Evolutionary conservation across 2,329 filamentous ascomycete genomes (phyloP).

Genomic region (Knoxdaviesia capensis): DNA sequence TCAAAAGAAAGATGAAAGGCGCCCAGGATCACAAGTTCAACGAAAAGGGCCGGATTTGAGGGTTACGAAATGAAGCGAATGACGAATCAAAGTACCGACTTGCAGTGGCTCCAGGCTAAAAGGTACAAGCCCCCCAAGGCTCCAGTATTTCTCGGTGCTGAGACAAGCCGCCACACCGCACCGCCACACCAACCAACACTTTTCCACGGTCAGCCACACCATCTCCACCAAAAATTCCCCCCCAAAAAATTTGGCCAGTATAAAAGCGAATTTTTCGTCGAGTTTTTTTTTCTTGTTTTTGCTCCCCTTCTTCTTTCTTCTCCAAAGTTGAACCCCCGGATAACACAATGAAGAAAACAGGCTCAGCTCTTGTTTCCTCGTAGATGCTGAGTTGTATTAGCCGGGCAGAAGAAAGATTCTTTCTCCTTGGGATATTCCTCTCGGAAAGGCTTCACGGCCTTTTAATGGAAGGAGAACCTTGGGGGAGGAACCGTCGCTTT

Average conservation of each 20-base stretch:
- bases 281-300: constrained; percentile 10
- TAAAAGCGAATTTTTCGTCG: constrained; percentile 1
- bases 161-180: no score
- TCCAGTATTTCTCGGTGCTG: no score
- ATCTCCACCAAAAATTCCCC: not conserved
- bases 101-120: no score
- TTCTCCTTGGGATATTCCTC: constrained; percentile 1
- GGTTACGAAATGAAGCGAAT: no score
- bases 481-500: constrained; percentile 24
- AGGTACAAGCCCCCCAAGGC: no score
- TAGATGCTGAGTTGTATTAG: constrained; percentile 34
- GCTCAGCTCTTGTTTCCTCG: constrained; percentile 22
- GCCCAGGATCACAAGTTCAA: no score
- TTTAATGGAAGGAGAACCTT: constrained; percentile 4
- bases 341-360: constrained; percentile 30
- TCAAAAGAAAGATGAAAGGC: no score
- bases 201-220: no score
- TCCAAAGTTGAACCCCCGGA: constrained; percentile 32
- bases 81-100: no score
- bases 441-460: constrained; percentile 5
- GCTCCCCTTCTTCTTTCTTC: constrained; percentile 13
- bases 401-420: constrained; percentile 32
- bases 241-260: constrained; percentile 1
- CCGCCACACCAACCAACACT: no score
- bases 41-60: no score